A percentile compares a stretch with the other conserved stretches of the same genome.
Evolutionary conservation across 176 grass and related monocot genomes (phyloP).

Genomic region (Triticum aestivum): IWGSC_CS_RefSeq_v2.1 NC_057808.1:473325713-473326212

Average conservation of each 20-base stretch:
- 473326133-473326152: not conserved
- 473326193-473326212: too few relatives aligned
- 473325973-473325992: not conserved
- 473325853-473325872: not conserved
- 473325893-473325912: not conserved
- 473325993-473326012: not conserved
- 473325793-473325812: not conserved
- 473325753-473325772: not conserved
- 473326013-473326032: not conserved
- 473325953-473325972: not conserved
- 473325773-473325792: not conserved
- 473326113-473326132: not conserved
- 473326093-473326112: not conserved
- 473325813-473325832: not conserved
- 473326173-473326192: not conserved
- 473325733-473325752: too few relatives aligned
- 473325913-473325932: not conserved
- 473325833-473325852: not conserved
- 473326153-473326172: not conserved
- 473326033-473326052: not conserved
- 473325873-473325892: not conserved
- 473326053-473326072: not conserved
- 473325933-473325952: not conserved
- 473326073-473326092: not conserved
- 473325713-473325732: not conserved